phyloP scores from a whole-genome alignment of 2,329 filamentous ascomycete species.

The Ustulina deusta region DNA sequence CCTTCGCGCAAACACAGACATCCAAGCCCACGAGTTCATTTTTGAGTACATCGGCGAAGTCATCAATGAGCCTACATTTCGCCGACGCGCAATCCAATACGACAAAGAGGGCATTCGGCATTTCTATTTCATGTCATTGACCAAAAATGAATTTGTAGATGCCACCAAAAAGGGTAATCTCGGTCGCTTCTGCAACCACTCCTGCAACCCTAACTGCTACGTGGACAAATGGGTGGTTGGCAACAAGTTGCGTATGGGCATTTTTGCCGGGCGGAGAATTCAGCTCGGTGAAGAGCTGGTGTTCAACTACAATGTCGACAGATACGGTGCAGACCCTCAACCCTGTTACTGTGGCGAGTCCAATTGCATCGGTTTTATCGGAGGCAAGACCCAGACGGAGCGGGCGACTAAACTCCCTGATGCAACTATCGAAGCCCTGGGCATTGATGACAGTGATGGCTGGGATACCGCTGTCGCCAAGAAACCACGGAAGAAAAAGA shows the following conservation, averaged over 20 bases:
- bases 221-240: slow-evolving; percentile 99
- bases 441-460: slow-evolving; percentile 90
- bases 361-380: slow-evolving; percentile 96
- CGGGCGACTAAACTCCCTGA: slow-evolving; percentile 91
- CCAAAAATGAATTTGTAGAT: slow-evolving; percentile 95
- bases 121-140: slow-evolving; percentile 99
- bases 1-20: slow-evolving; percentile 80
- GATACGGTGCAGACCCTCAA: slow-evolving; percentile 96
- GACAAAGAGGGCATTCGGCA: slow-evolving; percentile 97
- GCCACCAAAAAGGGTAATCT: slow-evolving; percentile 97
- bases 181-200: slow-evolving; percentile 98
- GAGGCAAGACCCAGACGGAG: slow-evolving; percentile 97
- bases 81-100: slow-evolving; percentile 90
- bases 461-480: slow-evolving; percentile 93
- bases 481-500: slow-evolving; percentile 92
- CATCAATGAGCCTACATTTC: slow-evolving; percentile 91
- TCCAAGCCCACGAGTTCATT: slow-evolving; percentile 89
- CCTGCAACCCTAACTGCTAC: slow-evolving; percentile 98
- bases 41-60: slow-evolving; percentile 99
- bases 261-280: slow-evolving; percentile 89
- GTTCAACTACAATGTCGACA: slow-evolving; percentile 99
- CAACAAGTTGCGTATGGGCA: slow-evolving; percentile 97
- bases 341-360: slow-evolving; percentile 95
- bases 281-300: slow-evolving; percentile 92
- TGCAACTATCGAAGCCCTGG: slow-evolving; percentile 92